A percentile compares a stretch with the other conserved stretches of the same genome.
phyloP scores from a whole-genome alignment of 2,329 filamentous ascomycete genomes.

The Hypoxylon sp. region DNA sequence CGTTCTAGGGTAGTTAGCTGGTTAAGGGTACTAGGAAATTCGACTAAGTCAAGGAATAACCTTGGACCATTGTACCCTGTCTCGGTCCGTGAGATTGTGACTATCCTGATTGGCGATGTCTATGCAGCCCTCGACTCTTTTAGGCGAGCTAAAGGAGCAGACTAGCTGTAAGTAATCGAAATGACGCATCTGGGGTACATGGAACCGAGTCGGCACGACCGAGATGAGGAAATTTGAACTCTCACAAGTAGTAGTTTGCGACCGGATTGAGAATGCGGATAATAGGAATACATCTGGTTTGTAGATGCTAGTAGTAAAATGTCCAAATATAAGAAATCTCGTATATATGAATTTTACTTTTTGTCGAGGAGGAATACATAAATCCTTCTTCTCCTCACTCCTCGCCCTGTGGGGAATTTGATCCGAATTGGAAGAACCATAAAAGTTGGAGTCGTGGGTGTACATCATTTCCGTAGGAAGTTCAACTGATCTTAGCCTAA shows the following conservation, averaged over 20 bases:
- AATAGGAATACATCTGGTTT: slow-evolving; percentile 11
- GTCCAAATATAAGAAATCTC: slow-evolving; percentile 24
- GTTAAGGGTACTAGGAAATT: slow-evolving; percentile 24
- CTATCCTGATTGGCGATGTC: slow-evolving; percentile 37
- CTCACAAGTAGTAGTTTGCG: slow-evolving; percentile 28
- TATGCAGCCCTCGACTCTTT: slow-evolving; percentile 36
- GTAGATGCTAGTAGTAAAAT: slow-evolving; percentile 26
- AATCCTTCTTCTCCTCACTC: slow-evolving; percentile 26
- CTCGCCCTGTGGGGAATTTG: slow-evolving; percentile 29
- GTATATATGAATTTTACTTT: slow-evolving; percentile 23
- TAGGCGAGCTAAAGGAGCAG: slow-evolving; percentile 32
- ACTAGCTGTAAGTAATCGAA: slow-evolving; percentile 39
- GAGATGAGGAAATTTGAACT: slow-evolving; percentile 38
- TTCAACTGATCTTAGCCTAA: slow-evolving; percentile 10
- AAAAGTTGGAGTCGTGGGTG: slow-evolving; percentile 26
- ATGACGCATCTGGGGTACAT: slow-evolving; percentile 47
- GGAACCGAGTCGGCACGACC: slow-evolving; percentile 38
- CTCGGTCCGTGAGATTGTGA: slow-evolving; percentile 38
- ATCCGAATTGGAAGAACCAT: slow-evolving; percentile 18
- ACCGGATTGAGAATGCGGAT: slow-evolving; percentile 30
- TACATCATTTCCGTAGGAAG: slow-evolving; percentile 32
- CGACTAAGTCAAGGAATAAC: slow-evolving; percentile 37
- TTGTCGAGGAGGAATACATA: slow-evolving; percentile 27
- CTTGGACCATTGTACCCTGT: slow-evolving; percentile 39
- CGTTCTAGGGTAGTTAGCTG: slow-evolving; percentile 28